Evolutionary conservation across 2,329 filamentous ascomycete species (phyloP), one percentile per base, ranked within the genome.

Genomic region (Esteya vermicola): DNA sequence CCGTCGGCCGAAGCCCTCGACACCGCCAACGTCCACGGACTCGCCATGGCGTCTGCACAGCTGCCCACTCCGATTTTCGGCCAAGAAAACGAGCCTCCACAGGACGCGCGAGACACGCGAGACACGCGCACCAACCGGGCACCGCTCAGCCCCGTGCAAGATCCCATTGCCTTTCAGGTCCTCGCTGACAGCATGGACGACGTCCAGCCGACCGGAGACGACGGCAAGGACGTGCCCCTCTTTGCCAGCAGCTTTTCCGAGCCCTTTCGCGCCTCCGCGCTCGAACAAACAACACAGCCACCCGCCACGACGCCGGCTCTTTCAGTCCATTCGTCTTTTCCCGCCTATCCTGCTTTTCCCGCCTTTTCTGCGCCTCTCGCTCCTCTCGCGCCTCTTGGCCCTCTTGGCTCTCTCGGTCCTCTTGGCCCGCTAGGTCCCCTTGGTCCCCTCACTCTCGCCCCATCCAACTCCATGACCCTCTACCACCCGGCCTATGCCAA

Each of bases 81-180:
- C 32, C 70, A 74, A 56, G 70, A 74, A 50, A 72, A 73, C 46
- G 67, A 73, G 48, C 61, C 54, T 26, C 67, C 68, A n/a, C n/a
- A n/a, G n/a, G n/a, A n/a, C n/a, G n/a, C n/a, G n/a, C n/a, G n/a
- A n/a, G n/a, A n/a, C n/a, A n/a, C n/a, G n/a, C n/a, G n/a, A n/a
- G n/a, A n/a, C n/a, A n/a, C n/a, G 12, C 64, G 57, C 48, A 52
- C 58, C 33, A 60, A 58, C 46, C 62, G 68, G 33, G 65, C 67
- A 38, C 68, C 70, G 4, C 54, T 73, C 47, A 75, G 67, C 43
- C 70, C 69, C 9, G 60, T 70, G 35, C 57, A 52, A 52, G 70
- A 70, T 37, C 50, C 67, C 26, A 38, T 45, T 18, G 57, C 64
- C 18, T 55, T 65, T 21, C 60, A 62, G 36, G 52, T 62, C 32